Evolutionary conservation across 441 rosid genomes (phyloP).

Genomic region (Brassica balearica): DNA sequence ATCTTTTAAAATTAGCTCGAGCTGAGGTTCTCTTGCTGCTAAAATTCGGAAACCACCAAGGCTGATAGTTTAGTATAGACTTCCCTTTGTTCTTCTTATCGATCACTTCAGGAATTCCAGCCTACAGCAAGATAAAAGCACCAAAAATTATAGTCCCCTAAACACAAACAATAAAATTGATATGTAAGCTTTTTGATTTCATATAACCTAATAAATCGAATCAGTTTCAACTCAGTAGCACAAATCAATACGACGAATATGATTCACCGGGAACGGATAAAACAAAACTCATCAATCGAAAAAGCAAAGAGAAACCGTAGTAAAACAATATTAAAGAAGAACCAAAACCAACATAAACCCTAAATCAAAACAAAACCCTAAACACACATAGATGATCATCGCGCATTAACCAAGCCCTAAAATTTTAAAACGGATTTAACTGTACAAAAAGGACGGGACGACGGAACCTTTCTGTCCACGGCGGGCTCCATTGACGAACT

Average conservation of each 20-base stretch:
- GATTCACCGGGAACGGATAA: too few species aligned
- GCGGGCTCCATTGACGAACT: neutral
- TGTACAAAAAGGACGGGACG: neutral
- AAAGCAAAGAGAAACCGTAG: neutral
- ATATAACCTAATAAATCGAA: too few species aligned
- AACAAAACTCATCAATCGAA: neutral
- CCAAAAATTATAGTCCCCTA: neutral
- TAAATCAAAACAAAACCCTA: neutral
- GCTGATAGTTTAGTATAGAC: neutral
- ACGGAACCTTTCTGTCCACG: neutral
- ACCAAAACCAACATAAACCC: neutral
- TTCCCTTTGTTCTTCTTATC: neutral
- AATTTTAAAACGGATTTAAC: neutral
- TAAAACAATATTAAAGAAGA: neutral
- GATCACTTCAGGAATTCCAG: too few species aligned
- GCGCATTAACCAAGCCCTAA: neutral
- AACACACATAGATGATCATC: neutral
- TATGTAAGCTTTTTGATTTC: too few species aligned
- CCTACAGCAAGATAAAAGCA: neutral
- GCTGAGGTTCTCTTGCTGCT: slow-evolving; percentile 29
- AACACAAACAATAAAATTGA: too few species aligned
- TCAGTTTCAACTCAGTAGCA: too few species aligned
- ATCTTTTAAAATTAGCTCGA: slow-evolving; percentile 54
- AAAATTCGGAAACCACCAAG: slow-evolving; percentile 14
- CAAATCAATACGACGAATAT: too few species aligned